phyloP scores from a whole-genome alignment of 306 rosid genomes.

The Quercus glauca region DNA sequence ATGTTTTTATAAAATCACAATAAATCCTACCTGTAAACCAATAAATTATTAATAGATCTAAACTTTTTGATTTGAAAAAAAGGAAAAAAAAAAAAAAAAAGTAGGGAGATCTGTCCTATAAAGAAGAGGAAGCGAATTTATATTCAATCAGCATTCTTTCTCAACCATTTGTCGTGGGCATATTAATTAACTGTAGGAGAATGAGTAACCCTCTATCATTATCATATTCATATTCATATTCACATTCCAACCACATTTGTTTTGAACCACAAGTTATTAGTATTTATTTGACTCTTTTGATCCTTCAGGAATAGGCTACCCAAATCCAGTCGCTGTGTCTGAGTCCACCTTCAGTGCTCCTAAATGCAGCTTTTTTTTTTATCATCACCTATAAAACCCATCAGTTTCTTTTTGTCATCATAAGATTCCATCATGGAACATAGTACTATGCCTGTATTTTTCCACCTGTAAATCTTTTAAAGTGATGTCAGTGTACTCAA shows the following conservation, averaged over 20 bases:
- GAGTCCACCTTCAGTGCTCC: background rate
- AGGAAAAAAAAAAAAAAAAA: background rate
- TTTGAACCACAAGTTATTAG: background rate
- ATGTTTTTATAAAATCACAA: too few species aligned
- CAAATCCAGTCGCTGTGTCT: background rate
- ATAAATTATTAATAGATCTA: too few species aligned
- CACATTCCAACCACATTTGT: background rate
- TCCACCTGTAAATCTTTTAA: too few species aligned
- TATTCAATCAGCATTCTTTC: background rate
- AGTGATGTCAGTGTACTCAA: too few species aligned
- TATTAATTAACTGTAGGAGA: background rate
- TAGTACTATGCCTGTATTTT: too few species aligned
- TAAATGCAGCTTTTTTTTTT: background rate
- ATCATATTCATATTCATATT: background rate
- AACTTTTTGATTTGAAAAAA: background rate
- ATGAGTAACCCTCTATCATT: background rate
- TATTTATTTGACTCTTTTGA: background rate
- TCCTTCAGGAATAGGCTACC: constrained; percentile 11
- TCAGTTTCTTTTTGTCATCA: background rate
- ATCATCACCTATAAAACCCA: background rate
- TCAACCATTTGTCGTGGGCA: background rate
- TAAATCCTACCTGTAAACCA: too few species aligned
- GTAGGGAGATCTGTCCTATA: background rate
- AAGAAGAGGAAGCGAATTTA: background rate
- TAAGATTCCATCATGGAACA: background rate